Conservation (phyloP, 345 rosid genomes). For the Eucalyptus marginata region DNA sequence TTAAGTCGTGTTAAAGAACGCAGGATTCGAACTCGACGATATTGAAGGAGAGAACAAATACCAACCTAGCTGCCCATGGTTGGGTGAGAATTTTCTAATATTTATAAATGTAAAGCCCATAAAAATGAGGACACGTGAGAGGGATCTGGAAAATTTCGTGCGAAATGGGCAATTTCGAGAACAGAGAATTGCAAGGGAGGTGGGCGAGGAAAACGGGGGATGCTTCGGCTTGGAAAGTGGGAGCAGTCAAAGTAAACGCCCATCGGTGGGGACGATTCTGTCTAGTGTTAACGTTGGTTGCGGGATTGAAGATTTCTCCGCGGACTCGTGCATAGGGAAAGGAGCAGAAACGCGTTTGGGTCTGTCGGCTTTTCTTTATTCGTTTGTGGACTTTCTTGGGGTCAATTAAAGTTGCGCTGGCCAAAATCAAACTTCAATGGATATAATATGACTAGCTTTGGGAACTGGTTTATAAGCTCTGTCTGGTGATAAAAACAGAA, state of each 20-base stretch:
- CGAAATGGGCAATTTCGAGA: neutral
- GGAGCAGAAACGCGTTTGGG: neutral
- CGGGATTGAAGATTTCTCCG: neutral
- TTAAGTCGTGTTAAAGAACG: no score
- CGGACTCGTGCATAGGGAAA: neutral
- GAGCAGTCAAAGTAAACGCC: neutral
- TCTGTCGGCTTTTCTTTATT: no score
- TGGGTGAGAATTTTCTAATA: no score
- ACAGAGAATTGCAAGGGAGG: neutral
- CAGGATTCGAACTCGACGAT: no score
- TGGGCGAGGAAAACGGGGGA: neutral
- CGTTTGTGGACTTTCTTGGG: neutral
- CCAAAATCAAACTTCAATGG: neutral
- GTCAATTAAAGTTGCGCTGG: neutral
- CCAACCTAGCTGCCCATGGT: no score
- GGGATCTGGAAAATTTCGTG: no score
- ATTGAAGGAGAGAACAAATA: no score
- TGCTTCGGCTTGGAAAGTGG: neutral
- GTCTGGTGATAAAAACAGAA: neutral
- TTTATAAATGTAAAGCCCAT: no score
- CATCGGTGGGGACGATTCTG: neutral
- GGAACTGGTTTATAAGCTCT: neutral
- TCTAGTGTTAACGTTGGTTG: neutral
- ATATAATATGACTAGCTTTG: neutral
- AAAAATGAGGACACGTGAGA: no score